Evolutionary conservation across 371 early-diverging fungal genomes (phyloP), one percentile per base, ranked within the genome.

Genomic region (Cladochytrium tenue): DNA sequence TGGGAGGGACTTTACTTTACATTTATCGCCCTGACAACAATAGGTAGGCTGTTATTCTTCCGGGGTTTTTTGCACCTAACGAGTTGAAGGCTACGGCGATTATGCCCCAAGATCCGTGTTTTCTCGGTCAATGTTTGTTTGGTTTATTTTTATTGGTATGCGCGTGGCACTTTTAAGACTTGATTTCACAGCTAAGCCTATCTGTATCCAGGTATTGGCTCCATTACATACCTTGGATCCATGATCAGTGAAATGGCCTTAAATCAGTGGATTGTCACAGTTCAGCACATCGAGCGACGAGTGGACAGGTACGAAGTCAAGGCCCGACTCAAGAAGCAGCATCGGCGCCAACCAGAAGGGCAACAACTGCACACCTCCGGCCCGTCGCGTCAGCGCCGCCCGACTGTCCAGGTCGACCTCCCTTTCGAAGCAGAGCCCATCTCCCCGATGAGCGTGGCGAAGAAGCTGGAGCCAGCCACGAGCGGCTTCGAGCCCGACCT

Each of bases 251-350:
- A 82, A 56, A 69, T 69, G 17, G 75, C 78, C n/a, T 32, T 78
- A 43, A 72, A 82, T 58, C 76, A 78, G 61, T 82, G 82, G 82
- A 74, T 69, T 3, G 55, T 74, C 0, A 67, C 63, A 20, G 62
- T 69, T 2, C 59, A 63, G n/a, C 32, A 56, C 50, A 82, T 82
- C 62, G 77, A 74, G 58, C 56, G 70, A 13, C 69, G 82, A 3
- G 74, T 79, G 36, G 82, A 75, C 51, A 72, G 82, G 28, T 82
- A 82, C 63, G 82, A 80, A 63, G 51, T 63, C 35, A 82, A 82
- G 56, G 82, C 80, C 7, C 34, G 58, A 55, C 36, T 77, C 33
- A 82, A 82, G 71, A 67, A 72, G 53, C 43, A 64, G 52, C 74
- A 73, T 33, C 50, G 66, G 43, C 43, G 20, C 43, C 43, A 7